Base-by-base conservation (phyloP, 495 filamentous ascomycete genomes). In the Baudoinia panamericana region DNA sequence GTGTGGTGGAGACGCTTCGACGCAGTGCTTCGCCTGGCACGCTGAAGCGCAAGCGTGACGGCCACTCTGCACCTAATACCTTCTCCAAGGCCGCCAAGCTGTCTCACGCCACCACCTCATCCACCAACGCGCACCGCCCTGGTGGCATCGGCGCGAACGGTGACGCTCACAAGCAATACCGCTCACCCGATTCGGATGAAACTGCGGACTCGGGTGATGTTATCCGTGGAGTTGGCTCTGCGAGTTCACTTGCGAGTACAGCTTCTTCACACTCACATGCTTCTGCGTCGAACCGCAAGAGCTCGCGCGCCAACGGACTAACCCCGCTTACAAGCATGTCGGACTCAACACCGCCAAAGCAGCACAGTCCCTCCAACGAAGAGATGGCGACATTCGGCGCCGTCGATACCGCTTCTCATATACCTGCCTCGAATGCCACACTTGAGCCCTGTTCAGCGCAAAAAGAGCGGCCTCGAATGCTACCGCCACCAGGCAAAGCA, bases 271-370 rank as follows among this genome's bases (percentile, higher is more conserved):
- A 53, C 37, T 41, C 45, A 24, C 59, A 59, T 32, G 63, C 65
- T 43, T 57, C 56, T 16, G 59, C 67, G 35, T 65, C 68, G 52
- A 55, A 64, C 25, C 58, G 72, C 43, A 68, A 64, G 47, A 51
- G 60, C 25, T 58, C 67, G 35, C 60, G 63, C 47, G 56, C 70
- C 26, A 61, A 69, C 49, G 63, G 71, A 44, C 58, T 83, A 28
- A 92, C 85, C 15, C 83, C 85, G 31, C 69, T 87, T 45, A 88
- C 83, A 18, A 78, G 26, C 32, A 35, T 73, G 46, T 59, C 67
- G 51, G 84, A 82, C 48, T 84, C 79, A 22, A 86, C 85, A n/a
- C 72, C 79, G 23, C 70, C 74, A 29, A 75, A 77, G 58, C 56
- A 55, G 20, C 59, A 63, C 24, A 75, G 69, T 53, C 76, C 74